Percentiles rank a stretch among this genome's conserved stretches.
phyloP scores from a whole-genome alignment of 805 yeast species.

The Saturnispora galanensis region DNA sequence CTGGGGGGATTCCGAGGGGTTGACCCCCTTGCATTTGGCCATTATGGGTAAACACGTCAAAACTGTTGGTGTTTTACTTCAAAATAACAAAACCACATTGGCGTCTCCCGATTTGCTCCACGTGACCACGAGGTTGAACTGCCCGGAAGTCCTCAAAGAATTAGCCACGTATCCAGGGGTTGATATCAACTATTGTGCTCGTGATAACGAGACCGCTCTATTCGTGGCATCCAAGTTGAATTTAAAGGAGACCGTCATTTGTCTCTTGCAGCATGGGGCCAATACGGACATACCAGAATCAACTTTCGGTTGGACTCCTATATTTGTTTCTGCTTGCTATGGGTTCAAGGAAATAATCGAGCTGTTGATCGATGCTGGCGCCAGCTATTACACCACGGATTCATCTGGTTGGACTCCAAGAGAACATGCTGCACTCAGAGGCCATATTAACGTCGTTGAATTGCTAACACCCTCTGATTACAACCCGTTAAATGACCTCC shows the following conservation, averaged over 20 bases:
- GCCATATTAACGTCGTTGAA: constrained; percentile 65
- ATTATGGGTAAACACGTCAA: constrained; percentile 75
- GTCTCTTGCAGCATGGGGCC: constrained; percentile 51
- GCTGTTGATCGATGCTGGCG: constrained; percentile 42
- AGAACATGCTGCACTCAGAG: constrained; percentile 90
- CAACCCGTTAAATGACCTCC: constrained; percentile 24
- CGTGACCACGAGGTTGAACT: constrained; percentile 59
- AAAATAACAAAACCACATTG: constrained; percentile 32
- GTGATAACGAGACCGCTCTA: constrained; percentile 71
- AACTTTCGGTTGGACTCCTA: constrained; percentile 90
- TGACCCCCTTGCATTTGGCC: constrained; percentile 78
- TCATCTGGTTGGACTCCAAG: constrained; percentile 95
- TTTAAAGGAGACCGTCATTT: constrained; percentile 40
- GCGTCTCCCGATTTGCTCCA: constrained; percentile 50
- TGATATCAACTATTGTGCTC: constrained; percentile 48
- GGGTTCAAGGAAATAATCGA: constrained; percentile 55
- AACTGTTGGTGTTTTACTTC: constrained; percentile 54
- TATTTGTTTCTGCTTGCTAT: constrained; percentile 83
- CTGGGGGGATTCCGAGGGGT: constrained; percentile 74
- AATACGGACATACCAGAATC: constrained; percentile 65
- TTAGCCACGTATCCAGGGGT: constrained; percentile 49
- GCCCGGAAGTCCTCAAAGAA: constrained; percentile 43
- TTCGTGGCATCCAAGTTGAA: constrained; percentile 69
- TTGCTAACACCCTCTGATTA: constrained; percentile 43
- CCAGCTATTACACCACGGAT: constrained; percentile 50